These are phyloP conservation scores for Helichrysum umbraculigerum DNA, from an alignment of 129 eudicot species.

Conservation along the genomic window DNA sequence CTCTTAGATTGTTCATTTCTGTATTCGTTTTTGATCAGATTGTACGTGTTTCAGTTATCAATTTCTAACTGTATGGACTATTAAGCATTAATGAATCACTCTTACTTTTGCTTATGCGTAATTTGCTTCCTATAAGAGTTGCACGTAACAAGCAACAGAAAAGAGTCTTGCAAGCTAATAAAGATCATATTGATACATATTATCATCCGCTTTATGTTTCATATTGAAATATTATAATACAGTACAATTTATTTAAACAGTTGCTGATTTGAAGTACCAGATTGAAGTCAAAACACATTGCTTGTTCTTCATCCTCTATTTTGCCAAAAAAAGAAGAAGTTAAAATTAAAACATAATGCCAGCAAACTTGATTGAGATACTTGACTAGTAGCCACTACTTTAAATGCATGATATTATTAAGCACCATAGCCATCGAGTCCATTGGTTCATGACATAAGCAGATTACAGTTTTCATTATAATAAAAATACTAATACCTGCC, in stretches of 20 bases:
- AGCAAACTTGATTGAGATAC: neutral
- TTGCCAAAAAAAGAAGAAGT: too few species aligned
- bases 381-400: neutral
- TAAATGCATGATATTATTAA: neutral
- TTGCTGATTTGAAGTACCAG: constrained; percentile 20
- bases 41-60: neutral
- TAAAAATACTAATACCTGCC: neutral
- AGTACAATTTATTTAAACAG: constrained; percentile 25
- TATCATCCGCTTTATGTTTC: constrained; percentile 9
- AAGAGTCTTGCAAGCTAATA: constrained; percentile 19
- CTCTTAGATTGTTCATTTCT: neutral
- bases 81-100: neutral
- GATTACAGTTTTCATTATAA: neutral
- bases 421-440: neutral
- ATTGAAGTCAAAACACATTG: constrained; percentile 19
- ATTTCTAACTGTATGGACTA: constrained; percentile 1
- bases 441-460: neutral
- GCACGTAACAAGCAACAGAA: neutral
- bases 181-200: constrained; percentile 12
- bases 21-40: neutral
- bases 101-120: neutral
- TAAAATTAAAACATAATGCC: too few species aligned
- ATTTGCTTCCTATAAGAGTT: neutral
- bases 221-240: constrained; percentile 27
- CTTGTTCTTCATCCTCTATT: neutral